Evolutionary conservation across 768 basidiomycete species (phyloP).

Genomic region (Lactarius trivialis): DNA sequence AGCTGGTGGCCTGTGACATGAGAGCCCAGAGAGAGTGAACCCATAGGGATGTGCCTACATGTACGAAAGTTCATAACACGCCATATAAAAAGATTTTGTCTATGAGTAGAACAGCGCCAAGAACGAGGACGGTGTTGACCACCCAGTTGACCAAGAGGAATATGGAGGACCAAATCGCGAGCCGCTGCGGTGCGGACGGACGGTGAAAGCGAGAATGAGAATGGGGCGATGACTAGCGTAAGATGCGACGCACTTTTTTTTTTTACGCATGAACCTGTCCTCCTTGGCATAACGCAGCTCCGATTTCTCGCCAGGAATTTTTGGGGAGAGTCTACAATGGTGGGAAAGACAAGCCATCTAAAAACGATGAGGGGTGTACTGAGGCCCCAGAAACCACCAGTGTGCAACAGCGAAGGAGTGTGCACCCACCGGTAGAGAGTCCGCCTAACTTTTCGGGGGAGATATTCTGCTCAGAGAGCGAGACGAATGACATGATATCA

Average conservation of each 20-base stretch:
- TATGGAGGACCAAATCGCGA: slow-evolving; percentile 15
- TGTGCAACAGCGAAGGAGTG: slow-evolving; percentile 31
- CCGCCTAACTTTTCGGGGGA: slow-evolving; percentile 47
- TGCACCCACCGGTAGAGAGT: slow-evolving; percentile 32
- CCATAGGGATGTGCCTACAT: slow-evolving; percentile 30
- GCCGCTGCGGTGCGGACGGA: neutral
- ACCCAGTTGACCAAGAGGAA: slow-evolving; percentile 15
- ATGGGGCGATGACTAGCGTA: slow-evolving; percentile 30
- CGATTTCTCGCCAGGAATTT: slow-evolving; percentile 54
- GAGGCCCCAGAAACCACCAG: slow-evolving; percentile 33
- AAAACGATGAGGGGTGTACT: slow-evolving; percentile 36
- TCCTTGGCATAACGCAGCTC: slow-evolving; percentile 52
- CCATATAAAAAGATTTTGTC: slow-evolving; percentile 62
- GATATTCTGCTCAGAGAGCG: slow-evolving; percentile 44
- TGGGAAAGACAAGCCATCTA: slow-evolving; percentile 55
- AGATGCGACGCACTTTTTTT: slow-evolving; percentile 28
- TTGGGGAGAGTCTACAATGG: slow-evolving; percentile 43
- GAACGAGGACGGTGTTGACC: slow-evolving; percentile 3
- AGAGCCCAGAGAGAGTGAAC: neutral
- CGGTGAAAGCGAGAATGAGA: slow-evolving; percentile 33
- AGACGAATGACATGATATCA: slow-evolving; percentile 47
- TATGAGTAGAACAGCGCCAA: slow-evolving; percentile 26
- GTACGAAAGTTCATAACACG: slow-evolving; percentile 49
- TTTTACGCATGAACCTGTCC: slow-evolving; percentile 68
- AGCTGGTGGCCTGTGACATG: slow-evolving; percentile 26